Base-by-base conservation (phyloP, 257 asterid genomes). In the Solanum ahanhuiri region DNA sequence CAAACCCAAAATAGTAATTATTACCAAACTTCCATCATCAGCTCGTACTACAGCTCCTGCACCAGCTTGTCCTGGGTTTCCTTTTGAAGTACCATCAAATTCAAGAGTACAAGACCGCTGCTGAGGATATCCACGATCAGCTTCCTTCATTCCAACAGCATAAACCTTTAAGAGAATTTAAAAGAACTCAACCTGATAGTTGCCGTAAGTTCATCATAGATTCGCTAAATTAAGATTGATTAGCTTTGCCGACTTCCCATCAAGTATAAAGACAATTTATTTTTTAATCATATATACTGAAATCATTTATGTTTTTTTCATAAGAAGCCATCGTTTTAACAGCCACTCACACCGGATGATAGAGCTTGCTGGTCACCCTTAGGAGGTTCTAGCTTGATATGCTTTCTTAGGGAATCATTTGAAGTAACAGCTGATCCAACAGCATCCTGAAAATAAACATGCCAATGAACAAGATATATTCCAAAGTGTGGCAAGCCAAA, bases 1-100 rank as follows among this genome's bases (percentile, higher is more conserved):
- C 64, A 77, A 58, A 60, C 34, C 20, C 35, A 67, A 81, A 20
- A 67, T 3, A 23, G 48, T 28, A 67, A 43, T 10, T 25, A 81
- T 67, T 87, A 87, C 89, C 81, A 87, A 37, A 83, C 87, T 87
- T 58, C 89, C 89, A 17, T 87, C 87, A 7, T 84, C 89, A 28
- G 89, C 87, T 25, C 89, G 89, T 9, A 87, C 70, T 39, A 87
- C 89, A 58, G 89, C 89, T 72, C 89, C 89, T 17, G 89, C 89
- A 63, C 89, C 89, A 15, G 87, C 87, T 71, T 71, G 83, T 71
- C 87, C 87, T 6, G 84, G 84, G 18, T 69, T 85, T 45, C 87
- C 89, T 87, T 87, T 87, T 4, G 89, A 87, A 72, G 85, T 14
- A 71, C 89, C 89, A 71, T 84, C 89, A 83, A 71, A 87, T 83